Evolutionary conservation across 108 stramenopile species (phyloP), one percentile per base, ranked within the genome.

Genomic region (Nitzschia palea): DNA sequence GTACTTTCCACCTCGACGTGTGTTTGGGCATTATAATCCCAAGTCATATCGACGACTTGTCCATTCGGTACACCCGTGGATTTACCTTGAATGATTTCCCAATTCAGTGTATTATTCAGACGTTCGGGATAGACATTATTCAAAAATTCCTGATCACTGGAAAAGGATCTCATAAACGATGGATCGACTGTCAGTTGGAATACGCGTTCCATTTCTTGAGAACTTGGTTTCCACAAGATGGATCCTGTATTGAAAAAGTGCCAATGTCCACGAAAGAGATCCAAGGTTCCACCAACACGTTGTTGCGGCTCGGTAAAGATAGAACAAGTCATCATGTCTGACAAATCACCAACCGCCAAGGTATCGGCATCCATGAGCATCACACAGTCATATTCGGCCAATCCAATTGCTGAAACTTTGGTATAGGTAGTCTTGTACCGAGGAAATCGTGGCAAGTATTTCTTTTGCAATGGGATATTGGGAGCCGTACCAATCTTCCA

Each of bases 21-120:
- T n/a, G 74, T 75, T 44, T 75, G 74, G 10, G 74, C 74, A 52
- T 75, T 75, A 61, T 75, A 75, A 47, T 62, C 55, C 74, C 74
- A 75, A 17, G 61, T 30, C 31, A 75, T 48, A 26, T 57, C 36
- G 1, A 56, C 68, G 28, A 75, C 74, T 31, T 57, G 6, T 9
- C 59, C 67, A 9, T 0, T 12, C n/a, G 69, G 42, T 4, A 37
- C 25, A 17, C 22, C 4, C 22, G 62, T 37, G 1, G 60, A 15
- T 33, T 75, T 53, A n/a, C 56, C 42, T 18, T 33, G 44, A 3
- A 63, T 27, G 12, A 75, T 54, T 34, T 58, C 51, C 12, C 36
- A 4, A 43, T 75, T 75, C 43, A 66, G 22, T 22, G 61, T 69
- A 33, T 62, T 68, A 43, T 75, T 62, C 18, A 63, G 25, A 27